Evolutionary conservation across 179 eudicot species (phyloP), one percentile per base, ranked within the genome.

Genomic region (Pouteria campechiana): DNA sequence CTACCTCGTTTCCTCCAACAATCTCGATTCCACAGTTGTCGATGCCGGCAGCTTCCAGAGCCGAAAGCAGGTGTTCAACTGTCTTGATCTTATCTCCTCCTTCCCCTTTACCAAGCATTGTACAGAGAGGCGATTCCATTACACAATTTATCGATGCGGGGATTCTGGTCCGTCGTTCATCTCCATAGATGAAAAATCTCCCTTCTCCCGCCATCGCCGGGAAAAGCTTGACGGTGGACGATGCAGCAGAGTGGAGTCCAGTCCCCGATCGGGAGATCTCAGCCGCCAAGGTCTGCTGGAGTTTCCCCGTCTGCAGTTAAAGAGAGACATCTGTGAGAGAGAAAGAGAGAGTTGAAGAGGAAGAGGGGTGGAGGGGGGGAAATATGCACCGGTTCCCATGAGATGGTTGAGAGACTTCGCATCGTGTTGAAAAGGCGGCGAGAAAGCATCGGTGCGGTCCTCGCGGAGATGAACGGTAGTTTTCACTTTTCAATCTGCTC

Each of bases 61-160:
- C 89, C 4, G 97, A 89, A n/a, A 89, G 82, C 65, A 89, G 50
- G 48, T 89, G 97, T 68, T 89, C 97, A 8, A 89, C 86, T 0
- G 97, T 85, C 1, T 72, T 63, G 46, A 89, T 59, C 28, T 44
- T 60, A 25, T 58, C 36, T n/a, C 94, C 93, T 33, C 66, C 67
- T 33, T 54, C 72, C 33, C 66, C 67, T 33, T 54, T 74, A 47
- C 44, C 37, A 7, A 89, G 72, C 14, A 79, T 64, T 1, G 98
- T 90, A 39, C 95, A 90, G 5, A 90, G 87, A 46, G 82, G 78
- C 25, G 84, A 74, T 20, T 70, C 75, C 21, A 40, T 35, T n/a
- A 64, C 71, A 41, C 47, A 70, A 17, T 64, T 64, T 22, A 81
- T 70, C 7, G 83, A 81, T 11, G 90, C 83, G 3, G 65, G 79